These are phyloP conservation scores for Rhizoclosmatium globosum DNA, from an alignment of 192 early-diverging fungal genomes.

Conservation along the genomic window DNA sequence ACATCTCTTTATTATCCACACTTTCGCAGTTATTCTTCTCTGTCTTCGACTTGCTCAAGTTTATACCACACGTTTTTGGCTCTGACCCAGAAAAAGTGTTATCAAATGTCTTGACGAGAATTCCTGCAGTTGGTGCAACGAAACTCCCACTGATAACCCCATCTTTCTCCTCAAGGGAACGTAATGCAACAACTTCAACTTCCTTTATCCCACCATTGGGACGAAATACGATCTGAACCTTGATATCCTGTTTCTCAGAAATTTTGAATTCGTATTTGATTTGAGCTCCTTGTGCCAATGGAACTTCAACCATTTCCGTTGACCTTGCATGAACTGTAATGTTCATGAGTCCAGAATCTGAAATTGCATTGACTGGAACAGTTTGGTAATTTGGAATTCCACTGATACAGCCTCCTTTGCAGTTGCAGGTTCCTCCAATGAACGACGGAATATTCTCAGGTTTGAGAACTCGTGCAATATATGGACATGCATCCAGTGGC, in stretches of 20 bases:
- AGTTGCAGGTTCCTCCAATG: slow-evolving; percentile 18
- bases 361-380: background rate
- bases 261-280: background rate
- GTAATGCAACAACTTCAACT: background rate
- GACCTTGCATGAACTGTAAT: background rate
- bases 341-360: background rate
- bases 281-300: background rate
- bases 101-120: background rate
- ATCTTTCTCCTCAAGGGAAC: background rate
- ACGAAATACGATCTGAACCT: background rate
- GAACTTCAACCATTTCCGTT: background rate
- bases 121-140: background rate
- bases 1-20: background rate
- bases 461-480: background rate
- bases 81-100: slow-evolving; percentile 5
- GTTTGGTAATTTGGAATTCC: slow-evolving; percentile 21
- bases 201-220: background rate
- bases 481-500: background rate
- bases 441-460: slow-evolving; percentile 14
- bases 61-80: slow-evolving; percentile 1
- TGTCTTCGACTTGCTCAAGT: background rate
- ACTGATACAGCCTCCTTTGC: slow-evolving; percentile 24
- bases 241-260: slow-evolving; percentile 4
- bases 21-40: background rate
- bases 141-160: background rate